Conservation (phyloP, 225 moss, liverwort and hornwort genomes). For the Bryoerythrophyllum caledonicum region DNA sequence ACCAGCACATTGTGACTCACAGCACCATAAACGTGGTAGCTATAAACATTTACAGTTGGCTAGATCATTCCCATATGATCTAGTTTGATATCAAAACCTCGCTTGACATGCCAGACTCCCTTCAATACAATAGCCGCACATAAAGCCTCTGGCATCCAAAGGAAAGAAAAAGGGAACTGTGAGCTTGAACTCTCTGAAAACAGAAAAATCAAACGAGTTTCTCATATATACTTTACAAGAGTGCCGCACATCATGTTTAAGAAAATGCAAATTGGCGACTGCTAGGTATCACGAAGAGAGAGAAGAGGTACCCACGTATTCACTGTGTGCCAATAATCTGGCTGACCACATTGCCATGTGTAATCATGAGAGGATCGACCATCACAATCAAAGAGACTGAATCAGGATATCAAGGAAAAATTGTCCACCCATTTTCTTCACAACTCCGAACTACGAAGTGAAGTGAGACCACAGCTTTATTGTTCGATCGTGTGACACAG, state of each 20-base stretch:
- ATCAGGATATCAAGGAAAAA: conserved; percentile 10
- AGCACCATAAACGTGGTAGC: neutral
- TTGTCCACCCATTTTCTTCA: conserved; percentile 14
- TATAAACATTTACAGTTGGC: neutral
- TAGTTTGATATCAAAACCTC: neutral
- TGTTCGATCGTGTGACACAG: conserved; percentile 91
- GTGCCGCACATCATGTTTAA: neutral
- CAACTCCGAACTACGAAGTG: conserved; percentile 27
- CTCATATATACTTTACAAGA: neutral
- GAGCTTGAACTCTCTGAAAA: conserved; percentile 6
- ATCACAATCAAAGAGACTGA: neutral
- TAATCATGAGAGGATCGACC: conserved; percentile 1
- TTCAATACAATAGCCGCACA: neutral
- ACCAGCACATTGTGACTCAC: neutral
- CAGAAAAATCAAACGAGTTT: neutral
- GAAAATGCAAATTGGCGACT: neutral
- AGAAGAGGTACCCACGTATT: neutral
- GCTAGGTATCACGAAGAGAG: conserved; percentile 3
- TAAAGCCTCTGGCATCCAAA: conserved; percentile 18
- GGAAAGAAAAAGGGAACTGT: neutral
- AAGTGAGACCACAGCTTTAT: conserved; percentile 90
- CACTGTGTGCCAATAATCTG: conserved; percentile 7
- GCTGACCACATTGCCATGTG: conserved; percentile 10
- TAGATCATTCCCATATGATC: neutral
- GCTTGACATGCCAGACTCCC: conserved; percentile 12